phyloP scores from a whole-genome alignment of 345 rosid genomes.

The Murraya koenigii region DNA sequence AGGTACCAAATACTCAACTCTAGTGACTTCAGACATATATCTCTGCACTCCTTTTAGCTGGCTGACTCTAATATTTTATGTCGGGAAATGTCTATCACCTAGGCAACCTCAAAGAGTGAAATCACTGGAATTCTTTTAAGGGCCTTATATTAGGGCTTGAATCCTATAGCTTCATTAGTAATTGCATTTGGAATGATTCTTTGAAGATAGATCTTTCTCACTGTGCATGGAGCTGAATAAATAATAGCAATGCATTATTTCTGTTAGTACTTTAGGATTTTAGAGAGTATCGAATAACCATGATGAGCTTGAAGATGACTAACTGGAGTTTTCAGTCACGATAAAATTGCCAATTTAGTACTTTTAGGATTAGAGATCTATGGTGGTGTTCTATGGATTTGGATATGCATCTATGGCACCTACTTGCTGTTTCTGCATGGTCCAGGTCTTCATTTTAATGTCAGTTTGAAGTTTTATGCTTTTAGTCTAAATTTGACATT shows the following conservation, averaged over 20 bases:
- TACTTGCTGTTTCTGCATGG: neutral
- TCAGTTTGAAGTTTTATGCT: neutral
- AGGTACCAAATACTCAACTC: neutral
- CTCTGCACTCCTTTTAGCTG: neutral
- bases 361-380: neutral
- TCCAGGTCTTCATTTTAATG: neutral
- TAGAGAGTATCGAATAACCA: neutral
- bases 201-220: neutral
- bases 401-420: neutral
- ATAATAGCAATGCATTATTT: too few relatives aligned
- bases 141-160: neutral
- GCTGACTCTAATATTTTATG: neutral
- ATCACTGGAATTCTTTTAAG: neutral
- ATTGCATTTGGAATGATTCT: neutral
- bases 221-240: neutral
- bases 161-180: neutral
- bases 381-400: too few relatives aligned
- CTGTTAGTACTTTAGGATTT: neutral
- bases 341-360: neutral
- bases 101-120: neutral
- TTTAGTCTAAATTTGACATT: neutral
- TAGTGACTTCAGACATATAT: neutral
- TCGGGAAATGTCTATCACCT: neutral
- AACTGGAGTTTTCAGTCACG: neutral
- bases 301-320: neutral